Base-by-base conservation (phyloP, 371 early-diverging fungal species). In the Rhizopus arrhizus region DNA sequence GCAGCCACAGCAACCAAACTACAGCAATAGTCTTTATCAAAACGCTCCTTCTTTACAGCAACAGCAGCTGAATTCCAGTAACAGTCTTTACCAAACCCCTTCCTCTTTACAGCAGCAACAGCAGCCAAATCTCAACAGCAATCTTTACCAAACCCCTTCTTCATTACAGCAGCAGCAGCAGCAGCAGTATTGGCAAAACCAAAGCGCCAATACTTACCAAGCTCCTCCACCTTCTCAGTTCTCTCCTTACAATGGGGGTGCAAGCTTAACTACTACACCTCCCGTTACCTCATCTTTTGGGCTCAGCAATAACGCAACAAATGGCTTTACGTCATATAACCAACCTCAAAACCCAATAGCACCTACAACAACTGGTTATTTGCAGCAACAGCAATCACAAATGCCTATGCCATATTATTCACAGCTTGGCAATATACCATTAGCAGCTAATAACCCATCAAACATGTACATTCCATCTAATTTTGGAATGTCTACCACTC, bases 381-480 rank as follows among this genome's bases (percentile, higher is more conserved):
- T 48, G 48, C 48, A 48, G 28, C 48, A 48, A 6, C 48, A 48
- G 9, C 48, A 48, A 29, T 29, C 16, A 29, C 48, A 48, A 7
- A 48, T 48, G 48, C 48, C 48, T 29, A 48, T 48, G 48, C 48
- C 48, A 29, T 48, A 48, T 29, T 48, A 48, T 29, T 29, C 22
- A 29, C 48, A 48, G 28, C 28, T 28, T 28, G 29, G 43, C 43
- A 43, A 43, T 43, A 48, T 15, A 48, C 48, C 22, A 28, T 5
- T 29, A 2, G 8, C 12, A 9, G 29, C 2, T 29, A 29, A 7
- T 28, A 9, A 29, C 29, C 48, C 29, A 7, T 48, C 22, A 10
- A 48, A 48, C 28, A 28, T 48, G 95, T 70, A 67, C 43, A 71
- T 78, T 45, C 75, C 74, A 34, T 60, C 72, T 35, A 64, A 73